Evolutionary conservation across 164 flowering plant species (phyloP).

Genomic region (Magnolia sinica): DNA sequence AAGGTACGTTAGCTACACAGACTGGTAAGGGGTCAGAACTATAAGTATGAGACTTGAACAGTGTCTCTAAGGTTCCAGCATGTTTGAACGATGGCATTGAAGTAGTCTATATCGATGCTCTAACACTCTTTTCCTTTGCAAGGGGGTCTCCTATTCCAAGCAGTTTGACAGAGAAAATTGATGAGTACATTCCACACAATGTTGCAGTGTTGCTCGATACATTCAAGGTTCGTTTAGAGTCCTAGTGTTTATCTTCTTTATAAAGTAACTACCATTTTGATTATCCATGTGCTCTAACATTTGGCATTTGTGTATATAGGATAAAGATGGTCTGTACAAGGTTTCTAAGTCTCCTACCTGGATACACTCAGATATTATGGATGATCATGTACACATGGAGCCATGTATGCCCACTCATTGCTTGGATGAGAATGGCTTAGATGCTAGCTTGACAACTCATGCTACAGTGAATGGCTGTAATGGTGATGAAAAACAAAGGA

Average conservation of each 20-base stretch:
- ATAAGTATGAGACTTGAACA: not conserved
- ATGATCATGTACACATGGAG: too few species aligned
- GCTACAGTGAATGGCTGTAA: constrained; percentile 20
- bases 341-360: too few species aligned
- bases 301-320: too few species aligned
- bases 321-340: too few species aligned
- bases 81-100: not conserved
- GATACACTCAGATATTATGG: too few species aligned
- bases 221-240: constrained; percentile 39
- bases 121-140: constrained; percentile 11
- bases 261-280: too few species aligned
- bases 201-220: constrained; percentile 35
- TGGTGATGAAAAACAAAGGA: constrained; percentile 17
- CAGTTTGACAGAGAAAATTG: constrained; percentile 58
- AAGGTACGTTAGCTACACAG: constrained; percentile 36
- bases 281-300: too few species aligned
- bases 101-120: not conserved
- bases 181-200: constrained; percentile 78
- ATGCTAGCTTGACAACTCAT: constrained; percentile 12
- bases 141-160: constrained; percentile 92
- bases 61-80: not conserved
- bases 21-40: too few species aligned
- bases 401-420: not conserved
- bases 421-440: constrained; percentile 17
- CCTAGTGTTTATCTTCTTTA: not conserved